Conservation (phyloP, 1,139 yeast genomes). For the Saccharomycopsis crataegensis region DNA sequence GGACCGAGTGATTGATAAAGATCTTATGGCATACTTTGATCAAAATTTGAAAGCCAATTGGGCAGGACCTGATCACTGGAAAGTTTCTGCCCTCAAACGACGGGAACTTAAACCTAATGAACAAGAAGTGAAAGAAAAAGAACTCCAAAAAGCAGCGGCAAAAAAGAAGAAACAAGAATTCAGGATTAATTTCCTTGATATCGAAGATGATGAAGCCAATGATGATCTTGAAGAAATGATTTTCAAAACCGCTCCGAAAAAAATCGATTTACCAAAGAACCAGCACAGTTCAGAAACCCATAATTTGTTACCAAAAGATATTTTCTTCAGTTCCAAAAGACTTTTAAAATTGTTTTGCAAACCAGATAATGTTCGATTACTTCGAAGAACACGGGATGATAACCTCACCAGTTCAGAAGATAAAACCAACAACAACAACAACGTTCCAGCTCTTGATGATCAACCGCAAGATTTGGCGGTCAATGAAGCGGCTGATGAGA, state of each 20-base stretch:
- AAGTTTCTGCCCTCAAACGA: constrained; percentile 26
- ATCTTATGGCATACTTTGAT: constrained; percentile 58
- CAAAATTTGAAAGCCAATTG: constrained; percentile 51
- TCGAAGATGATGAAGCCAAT: constrained; percentile 34
- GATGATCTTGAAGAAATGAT: constrained; percentile 33
- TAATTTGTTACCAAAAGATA: constrained; percentile 65
- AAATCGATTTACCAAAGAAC: constrained; percentile 37
- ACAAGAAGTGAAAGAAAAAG: constrained; percentile 65
- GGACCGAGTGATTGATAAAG: constrained; percentile 14
- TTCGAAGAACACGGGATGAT: neutral
- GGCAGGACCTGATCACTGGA: constrained; percentile 94
- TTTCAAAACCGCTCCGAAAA: constrained; percentile 42
- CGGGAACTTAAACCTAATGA: constrained; percentile 33
- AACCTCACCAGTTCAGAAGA: neutral
- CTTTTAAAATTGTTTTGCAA: constrained; percentile 64
- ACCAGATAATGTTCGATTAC: constrained; percentile 34
- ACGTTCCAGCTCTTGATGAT: neutral
- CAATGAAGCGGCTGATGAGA: constrained; percentile 46
- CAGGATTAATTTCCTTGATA: constrained; percentile 43
- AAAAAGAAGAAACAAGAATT: constrained; percentile 32
- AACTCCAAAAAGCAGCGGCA: constrained; percentile 2
- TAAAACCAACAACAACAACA: neutral
- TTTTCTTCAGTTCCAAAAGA: constrained; percentile 61
- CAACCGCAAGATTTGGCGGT: constrained; percentile 17
- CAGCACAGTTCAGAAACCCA: constrained; percentile 35